phyloP scores from a whole-genome alignment of 352 stramenopile genomes.

The Phytopythium chamaehyphon region DNA sequence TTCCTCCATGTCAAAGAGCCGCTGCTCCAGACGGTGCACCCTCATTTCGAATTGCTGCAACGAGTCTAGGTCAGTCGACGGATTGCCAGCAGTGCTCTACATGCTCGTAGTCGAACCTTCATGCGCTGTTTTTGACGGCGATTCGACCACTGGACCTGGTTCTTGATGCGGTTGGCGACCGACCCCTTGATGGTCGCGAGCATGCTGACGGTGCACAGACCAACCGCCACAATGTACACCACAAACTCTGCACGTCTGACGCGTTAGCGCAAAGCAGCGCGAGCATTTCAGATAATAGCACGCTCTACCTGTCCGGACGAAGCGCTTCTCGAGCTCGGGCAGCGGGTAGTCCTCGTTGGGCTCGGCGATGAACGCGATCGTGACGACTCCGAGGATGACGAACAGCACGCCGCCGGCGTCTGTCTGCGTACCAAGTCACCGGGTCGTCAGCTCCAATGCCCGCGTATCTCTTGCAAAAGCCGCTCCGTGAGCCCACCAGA shows the following conservation, averaged over 20 bases:
- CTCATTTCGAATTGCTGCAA: constrained; percentile 56
- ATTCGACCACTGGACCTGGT: constrained; percentile 81
- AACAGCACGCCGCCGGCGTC: constrained; percentile 82
- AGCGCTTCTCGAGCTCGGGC: constrained; percentile 78
- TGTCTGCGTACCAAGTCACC: constrained; percentile 27
- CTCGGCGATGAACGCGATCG: constrained; percentile 85
- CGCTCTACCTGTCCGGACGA: constrained; percentile 55
- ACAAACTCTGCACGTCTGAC: constrained; percentile 40
- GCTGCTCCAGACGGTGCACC: constrained; percentile 61
- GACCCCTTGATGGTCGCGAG: constrained; percentile 88
- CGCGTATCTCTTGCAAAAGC: not conserved
- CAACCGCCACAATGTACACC: constrained; percentile 77
- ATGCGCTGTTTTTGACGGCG: constrained; percentile 78
- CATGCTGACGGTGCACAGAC: constrained; percentile 74
- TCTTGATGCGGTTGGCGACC: constrained; percentile 78
- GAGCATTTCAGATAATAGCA: not conserved
- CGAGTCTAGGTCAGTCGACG: not conserved
- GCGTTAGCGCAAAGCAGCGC: not conserved
- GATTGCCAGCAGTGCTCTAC: not conserved
- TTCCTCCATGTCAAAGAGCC: constrained; percentile 64
- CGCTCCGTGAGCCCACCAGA: constrained; percentile 25
- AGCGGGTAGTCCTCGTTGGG: constrained; percentile 85
- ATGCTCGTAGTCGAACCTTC: constrained; percentile 17
- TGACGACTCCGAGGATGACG: constrained; percentile 83
- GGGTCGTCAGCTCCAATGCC: not conserved